Evolutionary conservation across 176 grass and related monocot genomes (phyloP).

Genomic region (Oryza glumipatula): DNA sequence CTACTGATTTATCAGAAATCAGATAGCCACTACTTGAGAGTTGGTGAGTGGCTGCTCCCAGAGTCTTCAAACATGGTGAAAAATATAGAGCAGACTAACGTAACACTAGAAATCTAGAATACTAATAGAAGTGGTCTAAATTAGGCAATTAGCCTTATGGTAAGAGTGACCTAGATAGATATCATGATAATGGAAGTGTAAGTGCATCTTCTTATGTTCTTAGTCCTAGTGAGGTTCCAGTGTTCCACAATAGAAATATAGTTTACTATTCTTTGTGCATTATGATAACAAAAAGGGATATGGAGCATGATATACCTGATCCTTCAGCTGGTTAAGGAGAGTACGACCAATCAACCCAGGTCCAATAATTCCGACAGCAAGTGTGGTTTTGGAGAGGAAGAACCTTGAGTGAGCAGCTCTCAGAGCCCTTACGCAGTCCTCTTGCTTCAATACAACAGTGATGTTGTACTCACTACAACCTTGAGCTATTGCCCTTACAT

Average conservation of each 20-base stretch:
- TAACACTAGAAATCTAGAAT: neutral
- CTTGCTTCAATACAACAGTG: conserved; percentile 90
- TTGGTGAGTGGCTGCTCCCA: conserved; percentile 3
- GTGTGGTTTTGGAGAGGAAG: conserved; percentile 78
- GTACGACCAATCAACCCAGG: conserved; percentile 82
- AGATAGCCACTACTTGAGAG: neutral
- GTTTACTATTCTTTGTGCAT: neutral
- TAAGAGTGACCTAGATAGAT: conserved; percentile 6
- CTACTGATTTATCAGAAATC: neutral
- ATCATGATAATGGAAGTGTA: neutral
- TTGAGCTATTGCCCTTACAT: conserved; percentile 88
- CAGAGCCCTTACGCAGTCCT: conserved; percentile 78
- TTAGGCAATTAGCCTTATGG: neutral
- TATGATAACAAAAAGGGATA: neutral
- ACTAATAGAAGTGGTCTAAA: neutral
- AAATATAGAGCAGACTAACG: neutral
- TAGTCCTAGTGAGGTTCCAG: neutral
- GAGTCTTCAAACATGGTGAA: neutral
- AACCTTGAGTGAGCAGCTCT: conserved; percentile 89
- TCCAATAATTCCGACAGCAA: conserved; percentile 83
- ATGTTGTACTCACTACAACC: conserved; percentile 96
- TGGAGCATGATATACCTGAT: conserved; percentile 59
- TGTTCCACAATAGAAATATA: neutral
- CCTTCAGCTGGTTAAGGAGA: conserved; percentile 82
- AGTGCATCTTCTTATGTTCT: neutral